phyloP scores from a whole-genome alignment of 495 filamentous ascomycete genomes.

The Trichoderma reesei region DNA sequence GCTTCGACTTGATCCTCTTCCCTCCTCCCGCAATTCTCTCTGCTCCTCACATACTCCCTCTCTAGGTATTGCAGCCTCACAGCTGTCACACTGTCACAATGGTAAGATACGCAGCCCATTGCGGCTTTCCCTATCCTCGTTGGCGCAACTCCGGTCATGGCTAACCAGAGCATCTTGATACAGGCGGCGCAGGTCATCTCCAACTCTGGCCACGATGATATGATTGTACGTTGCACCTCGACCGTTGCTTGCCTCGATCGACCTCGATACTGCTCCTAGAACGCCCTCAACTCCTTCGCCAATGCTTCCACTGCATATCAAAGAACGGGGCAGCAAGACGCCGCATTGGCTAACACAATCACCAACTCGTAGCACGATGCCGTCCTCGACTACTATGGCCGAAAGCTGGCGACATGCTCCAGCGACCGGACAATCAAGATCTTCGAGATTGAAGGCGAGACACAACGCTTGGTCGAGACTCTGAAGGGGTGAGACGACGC shows the following conservation, averaged over 20 bases:
- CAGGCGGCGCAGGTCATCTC: conserved; percentile 65
- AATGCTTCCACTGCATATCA: neutral
- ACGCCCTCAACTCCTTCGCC: neutral
- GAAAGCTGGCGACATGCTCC: conserved; percentile 91
- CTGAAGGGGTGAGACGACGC: conserved; percentile 66
- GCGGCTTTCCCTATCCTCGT: neutral
- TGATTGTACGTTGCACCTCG: conserved; percentile 73
- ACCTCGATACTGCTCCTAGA: neutral
- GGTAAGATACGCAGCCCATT: conserved; percentile 5
- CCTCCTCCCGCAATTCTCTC: neutral
- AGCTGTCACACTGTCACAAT: neutral
- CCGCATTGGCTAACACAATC: neutral
- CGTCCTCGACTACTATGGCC: conserved; percentile 95
- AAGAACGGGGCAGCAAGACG: neutral
- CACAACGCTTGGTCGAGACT: conserved; percentile 83
- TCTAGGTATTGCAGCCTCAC: neutral
- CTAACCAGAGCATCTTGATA: neutral
- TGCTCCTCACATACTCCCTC: neutral
- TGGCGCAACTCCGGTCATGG: neutral
- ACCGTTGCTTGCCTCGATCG: neutral
- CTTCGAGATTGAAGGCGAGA: conserved; percentile 93
- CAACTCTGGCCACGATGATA: conserved; percentile 91
- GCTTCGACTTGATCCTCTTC: neutral
- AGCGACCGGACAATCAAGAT: conserved; percentile 99
- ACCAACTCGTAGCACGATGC: conserved; percentile 82